Evolutionary conservation across 2,329 filamentous ascomycete genomes (phyloP).

Genomic region (Epicoccum sorghinum): DNA sequence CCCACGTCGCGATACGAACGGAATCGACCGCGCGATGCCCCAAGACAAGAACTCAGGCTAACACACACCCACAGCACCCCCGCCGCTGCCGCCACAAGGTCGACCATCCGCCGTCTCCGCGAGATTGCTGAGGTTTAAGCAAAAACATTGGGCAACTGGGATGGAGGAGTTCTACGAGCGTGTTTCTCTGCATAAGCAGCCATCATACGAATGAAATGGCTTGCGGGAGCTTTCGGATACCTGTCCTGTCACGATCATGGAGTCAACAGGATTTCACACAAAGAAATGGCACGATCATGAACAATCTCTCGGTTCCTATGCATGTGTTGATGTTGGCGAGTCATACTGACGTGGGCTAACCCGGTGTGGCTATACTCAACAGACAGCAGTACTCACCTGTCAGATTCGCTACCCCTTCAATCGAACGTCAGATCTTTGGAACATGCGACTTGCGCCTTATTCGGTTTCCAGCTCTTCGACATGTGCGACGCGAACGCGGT

Average conservation of each 20-base stretch:
- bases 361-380: too few species aligned
- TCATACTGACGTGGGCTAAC: too few species aligned
- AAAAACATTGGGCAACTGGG: slow-evolving; percentile 35
- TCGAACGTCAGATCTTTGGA: too few species aligned
- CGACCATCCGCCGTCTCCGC: slow-evolving; percentile 94
- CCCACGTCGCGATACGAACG: not conserved
- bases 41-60: slow-evolving; percentile 26
- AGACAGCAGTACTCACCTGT: too few species aligned
- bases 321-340: not conserved
- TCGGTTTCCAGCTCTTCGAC: too few species aligned
- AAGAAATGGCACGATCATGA: slow-evolving; percentile 46
- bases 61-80: slow-evolving; percentile 70
- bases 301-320: slow-evolving; percentile 14
- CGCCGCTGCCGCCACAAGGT: slow-evolving; percentile 91
- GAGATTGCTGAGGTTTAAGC: slow-evolving; percentile 94
- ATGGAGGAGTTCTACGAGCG: slow-evolving; percentile 44
- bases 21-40: not conserved
- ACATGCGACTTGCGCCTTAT: too few species aligned
- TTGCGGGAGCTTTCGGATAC: slow-evolving; percentile 40
- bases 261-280: slow-evolving; percentile 43
- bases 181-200: slow-evolving; percentile 43
- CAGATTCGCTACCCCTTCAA: too few species aligned
- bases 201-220: slow-evolving; percentile 37
- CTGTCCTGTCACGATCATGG: slow-evolving; percentile 45
- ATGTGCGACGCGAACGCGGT: too few species aligned